Percentiles rank a stretch among this genome's conserved stretches.
Conservation (phyloP, 2,329 filamentous ascomycete species). For the Penicillium sp. region DNA sequence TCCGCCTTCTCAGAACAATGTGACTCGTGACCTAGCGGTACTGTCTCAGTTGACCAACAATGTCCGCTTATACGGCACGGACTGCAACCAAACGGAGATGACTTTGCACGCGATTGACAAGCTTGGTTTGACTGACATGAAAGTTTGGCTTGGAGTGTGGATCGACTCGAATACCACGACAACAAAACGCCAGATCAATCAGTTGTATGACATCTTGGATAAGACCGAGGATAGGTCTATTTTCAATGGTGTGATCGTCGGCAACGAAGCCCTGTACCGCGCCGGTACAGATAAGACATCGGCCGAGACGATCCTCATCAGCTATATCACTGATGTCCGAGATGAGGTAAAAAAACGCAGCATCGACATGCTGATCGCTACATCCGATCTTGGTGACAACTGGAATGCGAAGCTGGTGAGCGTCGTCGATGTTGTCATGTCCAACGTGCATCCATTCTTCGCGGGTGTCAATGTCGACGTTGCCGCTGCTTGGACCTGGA, state of each 20-base stretch:
- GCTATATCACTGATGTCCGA: conserved; percentile 67
- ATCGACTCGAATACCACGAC: conserved; percentile 81
- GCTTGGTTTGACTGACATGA: conserved; percentile 71
- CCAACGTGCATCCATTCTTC: conserved; percentile 96
- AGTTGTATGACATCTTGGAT: conserved; percentile 83
- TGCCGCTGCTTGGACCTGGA: conserved; percentile 77
- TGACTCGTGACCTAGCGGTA: conserved; percentile 87
- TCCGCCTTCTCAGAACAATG: conserved; percentile 87
- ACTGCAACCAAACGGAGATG: conserved; percentile 98
- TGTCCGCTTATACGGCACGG: conserved; percentile 87
- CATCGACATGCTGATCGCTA: conserved; percentile 75
- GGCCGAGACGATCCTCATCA: conserved; percentile 62
- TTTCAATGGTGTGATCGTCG: conserved; percentile 63
- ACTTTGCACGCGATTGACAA: conserved; percentile 77
- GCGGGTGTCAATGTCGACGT: conserved; percentile 68
- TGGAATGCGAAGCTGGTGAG: conserved; percentile 72
- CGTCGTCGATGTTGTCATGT: conserved; percentile 85
- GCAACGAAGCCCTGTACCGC: conserved; percentile 64
- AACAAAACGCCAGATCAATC: conserved; percentile 74
- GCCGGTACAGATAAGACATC: conserved; percentile 57
- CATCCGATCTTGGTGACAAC: conserved; percentile 84
- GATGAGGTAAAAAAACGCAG: conserved; percentile 68
- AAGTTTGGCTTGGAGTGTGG: conserved; percentile 95
- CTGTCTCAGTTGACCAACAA: conserved; percentile 87
- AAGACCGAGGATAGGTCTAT: conserved; percentile 43